A percentile compares a stretch with the other conserved stretches of the same genome.
Evolutionary conservation across 2,329 filamentous ascomycete species (phyloP).

Genomic region (Ophiostoma populinum): DNA sequence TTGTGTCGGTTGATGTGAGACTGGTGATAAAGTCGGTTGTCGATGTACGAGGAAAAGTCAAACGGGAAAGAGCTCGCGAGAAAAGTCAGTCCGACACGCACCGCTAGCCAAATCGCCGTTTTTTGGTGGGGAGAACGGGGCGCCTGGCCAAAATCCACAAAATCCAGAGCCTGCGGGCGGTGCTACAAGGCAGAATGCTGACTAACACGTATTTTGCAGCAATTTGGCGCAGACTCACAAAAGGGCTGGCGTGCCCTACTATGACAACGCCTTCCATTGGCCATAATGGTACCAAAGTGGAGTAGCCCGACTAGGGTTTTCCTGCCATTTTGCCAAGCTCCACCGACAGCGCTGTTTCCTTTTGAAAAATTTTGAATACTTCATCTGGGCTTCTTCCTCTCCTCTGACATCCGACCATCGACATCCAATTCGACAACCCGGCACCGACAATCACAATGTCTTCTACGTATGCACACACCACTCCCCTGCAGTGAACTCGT

Average conservation of each 20-base stretch:
- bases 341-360: background rate
- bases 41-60: slow-evolving; percentile 6
- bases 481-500: slow-evolving; percentile 1
- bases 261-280: background rate
- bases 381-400: background rate
- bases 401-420: slow-evolving; percentile 3
- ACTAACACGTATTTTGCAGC: background rate
- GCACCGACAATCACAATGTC: slow-evolving; percentile 7
- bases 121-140: slow-evolving; percentile 4
- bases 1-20: slow-evolving; percentile 35
- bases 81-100: no score
- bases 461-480: slow-evolving; percentile 10
- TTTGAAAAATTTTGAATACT: slow-evolving; percentile 1
- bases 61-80: slow-evolving; percentile 4
- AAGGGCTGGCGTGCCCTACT: slow-evolving; percentile 11
- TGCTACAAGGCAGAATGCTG: slow-evolving; percentile 6
- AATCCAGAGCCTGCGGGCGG: no score
- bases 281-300: no score
- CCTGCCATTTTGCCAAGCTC: background rate
- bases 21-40: slow-evolving; percentile 14
- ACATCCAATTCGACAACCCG: slow-evolving; percentile 5
- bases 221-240: background rate
- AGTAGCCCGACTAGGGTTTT: background rate
- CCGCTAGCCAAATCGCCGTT: no score
- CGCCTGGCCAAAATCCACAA: background rate